Percentiles rank a stretch among this genome's conserved stretches.
Evolutionary conservation across 1,139 yeast species (phyloP).

Genomic region (Maudiozyma humilis): DNA sequence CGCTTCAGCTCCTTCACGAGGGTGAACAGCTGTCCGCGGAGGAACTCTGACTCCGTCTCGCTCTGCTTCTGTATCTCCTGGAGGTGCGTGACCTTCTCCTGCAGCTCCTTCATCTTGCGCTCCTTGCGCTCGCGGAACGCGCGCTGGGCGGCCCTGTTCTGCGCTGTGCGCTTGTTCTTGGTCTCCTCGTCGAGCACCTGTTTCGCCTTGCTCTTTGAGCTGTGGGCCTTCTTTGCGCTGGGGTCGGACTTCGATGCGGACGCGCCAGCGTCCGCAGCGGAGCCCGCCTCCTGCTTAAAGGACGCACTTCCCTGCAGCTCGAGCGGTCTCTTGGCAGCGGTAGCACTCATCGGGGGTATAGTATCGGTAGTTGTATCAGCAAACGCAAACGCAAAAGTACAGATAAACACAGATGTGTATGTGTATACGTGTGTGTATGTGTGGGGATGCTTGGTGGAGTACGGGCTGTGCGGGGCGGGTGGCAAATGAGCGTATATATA

Average conservation of each 20-base stretch:
- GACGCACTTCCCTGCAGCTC: constrained; percentile 6
- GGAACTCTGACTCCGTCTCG: constrained; percentile 63
- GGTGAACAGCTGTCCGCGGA: constrained; percentile 70
- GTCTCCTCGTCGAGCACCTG: constrained; percentile 6
- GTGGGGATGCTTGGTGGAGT: too few relatives aligned
- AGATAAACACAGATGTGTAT: not conserved
- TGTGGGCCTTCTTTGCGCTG: constrained; percentile 3
- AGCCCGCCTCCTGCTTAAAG: too few relatives aligned
- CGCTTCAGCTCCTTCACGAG: constrained; percentile 64
- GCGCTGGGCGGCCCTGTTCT: constrained; percentile 94
- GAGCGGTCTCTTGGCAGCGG: constrained; percentile 16
- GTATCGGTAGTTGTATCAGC: too few relatives aligned
- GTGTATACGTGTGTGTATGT: not conserved
- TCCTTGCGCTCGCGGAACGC: constrained; percentile 95
- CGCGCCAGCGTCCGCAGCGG: too few relatives aligned
- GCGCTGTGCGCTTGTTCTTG: constrained; percentile 30
- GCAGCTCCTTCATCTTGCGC: constrained; percentile 76
- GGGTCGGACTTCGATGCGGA: too few relatives aligned
- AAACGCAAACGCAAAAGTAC: too few relatives aligned
- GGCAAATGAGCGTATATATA: too few relatives aligned
- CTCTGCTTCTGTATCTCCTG: constrained; percentile 65
- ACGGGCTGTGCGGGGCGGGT: too few relatives aligned
- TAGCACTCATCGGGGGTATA: constrained; percentile 11
- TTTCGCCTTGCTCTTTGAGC: not conserved
- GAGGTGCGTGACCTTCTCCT: constrained; percentile 61